Evolutionary conservation across 202 grass and related monocot species (phyloP), one percentile per base, ranked within the genome.

Genomic region (Carex sylvatica): DNA sequence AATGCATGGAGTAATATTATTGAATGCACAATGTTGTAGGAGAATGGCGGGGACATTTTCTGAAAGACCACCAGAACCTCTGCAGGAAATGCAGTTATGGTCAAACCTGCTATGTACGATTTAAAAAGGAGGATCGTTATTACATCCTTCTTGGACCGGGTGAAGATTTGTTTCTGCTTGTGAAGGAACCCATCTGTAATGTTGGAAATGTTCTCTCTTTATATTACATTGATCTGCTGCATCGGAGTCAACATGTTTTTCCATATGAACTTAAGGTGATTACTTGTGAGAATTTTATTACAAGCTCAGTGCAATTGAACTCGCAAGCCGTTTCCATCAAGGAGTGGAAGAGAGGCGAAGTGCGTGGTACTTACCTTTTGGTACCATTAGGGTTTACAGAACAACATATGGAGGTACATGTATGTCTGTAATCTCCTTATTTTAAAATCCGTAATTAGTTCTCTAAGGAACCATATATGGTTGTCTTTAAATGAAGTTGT

Each of bases 141-240:
- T 68, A 87, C 40, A 79, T 83, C 71, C 82, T 97, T 56, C 73
- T 90, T 19, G 89, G 82, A 38, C 82, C 89, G 24, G 91, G 94
- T 56, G 87, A 86, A 2, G 77, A 90, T 80, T 70, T 97, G 6
- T 97, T 97, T 61, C 83, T 97, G 22, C 76, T 97, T 6, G 40
- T 89, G 5, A 97, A 92, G 66, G 81, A 94, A 44, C 86, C 40
- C 9, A 3, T 85, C 66, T 36, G 19, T 6, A 44, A 83, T 44
- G 62, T 83, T 0, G 46, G 46, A 10, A 73, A 87, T 36, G 86
- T 70, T 0, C 62, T 97, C 85, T 74, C 94, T 10, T 19, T 94
- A 4, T 53, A 80, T 60, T 90, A 86, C 31, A 80, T 90, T 38
- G 86, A 88, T 72, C 63, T 3, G 12, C 78, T 72, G 11, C 61